Percentiles rank a stretch among this genome's conserved stretches.
phyloP scores from a whole-genome alignment of 352 stramenopile species.

The Pythium utonaiense region DNA sequence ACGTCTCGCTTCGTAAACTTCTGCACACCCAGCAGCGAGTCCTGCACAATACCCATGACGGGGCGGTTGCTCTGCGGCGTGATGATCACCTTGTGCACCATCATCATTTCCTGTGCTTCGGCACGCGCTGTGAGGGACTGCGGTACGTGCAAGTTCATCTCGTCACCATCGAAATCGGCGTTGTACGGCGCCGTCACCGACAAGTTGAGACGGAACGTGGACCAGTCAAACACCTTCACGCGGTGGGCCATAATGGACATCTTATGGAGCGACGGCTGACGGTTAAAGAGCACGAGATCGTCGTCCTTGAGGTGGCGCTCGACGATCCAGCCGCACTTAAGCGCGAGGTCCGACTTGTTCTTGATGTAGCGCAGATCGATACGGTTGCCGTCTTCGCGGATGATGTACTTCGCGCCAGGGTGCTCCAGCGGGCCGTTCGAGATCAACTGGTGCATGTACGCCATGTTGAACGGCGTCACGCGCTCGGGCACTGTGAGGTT shows the following conservation, averaged over 20 bases:
- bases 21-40: constrained; percentile 95
- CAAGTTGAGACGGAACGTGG: constrained; percentile 99
- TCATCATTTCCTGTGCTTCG: constrained; percentile 98
- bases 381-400: constrained; percentile 95
- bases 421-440: constrained; percentile 95
- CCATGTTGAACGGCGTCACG: constrained; percentile 99
- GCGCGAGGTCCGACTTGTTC: constrained; percentile 93
- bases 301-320: constrained; percentile 98
- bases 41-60: constrained; percentile 99
- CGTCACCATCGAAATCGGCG: constrained; percentile 99
- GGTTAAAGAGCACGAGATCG: constrained; percentile 99
- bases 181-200: constrained; percentile 99
- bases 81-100: constrained; percentile 98
- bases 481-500: constrained; percentile 98
- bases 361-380: constrained; percentile 99
- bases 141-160: constrained; percentile 99
- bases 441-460: constrained; percentile 94
- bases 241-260: constrained; percentile 99
- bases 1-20: constrained; percentile 98
- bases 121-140: constrained; percentile 97
- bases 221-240: constrained; percentile 99
- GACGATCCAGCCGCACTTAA: constrained; percentile 98
- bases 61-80: constrained; percentile 98
- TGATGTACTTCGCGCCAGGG: constrained; percentile 98
- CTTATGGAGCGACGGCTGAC: constrained; percentile 99